Percentiles rank a stretch among this genome's conserved stretches.
phyloP scores from a whole-genome alignment of 192 early-diverging fungal species.

The Dissophora globulifera region DNA sequence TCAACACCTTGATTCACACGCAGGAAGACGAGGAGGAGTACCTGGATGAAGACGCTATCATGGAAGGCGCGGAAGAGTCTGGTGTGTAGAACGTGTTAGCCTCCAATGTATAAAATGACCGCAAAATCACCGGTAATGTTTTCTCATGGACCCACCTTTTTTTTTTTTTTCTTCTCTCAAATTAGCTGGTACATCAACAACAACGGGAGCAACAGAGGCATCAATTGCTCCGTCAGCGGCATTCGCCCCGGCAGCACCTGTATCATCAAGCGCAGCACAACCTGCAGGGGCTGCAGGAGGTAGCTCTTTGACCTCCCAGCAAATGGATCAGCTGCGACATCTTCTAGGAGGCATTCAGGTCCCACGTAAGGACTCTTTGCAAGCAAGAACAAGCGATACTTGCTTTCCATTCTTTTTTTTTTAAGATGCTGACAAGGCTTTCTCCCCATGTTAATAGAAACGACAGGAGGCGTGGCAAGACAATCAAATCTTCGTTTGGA shows the following conservation, averaged over 20 bases:
- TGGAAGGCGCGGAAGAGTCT: slow-evolving; percentile 30
- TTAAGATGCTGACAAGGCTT: no score
- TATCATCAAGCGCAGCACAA: not conserved
- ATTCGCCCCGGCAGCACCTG: slow-evolving; percentile 7
- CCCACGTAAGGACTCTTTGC: slow-evolving; percentile 54
- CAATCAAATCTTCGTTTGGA: slow-evolving; percentile 50
- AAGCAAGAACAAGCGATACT: no score
- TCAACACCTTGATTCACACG: slow-evolving; percentile 66
- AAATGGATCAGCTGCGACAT: slow-evolving; percentile 58
- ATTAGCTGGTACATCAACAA: not conserved
- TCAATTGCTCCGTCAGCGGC: slow-evolving; percentile 37
- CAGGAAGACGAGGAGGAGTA: slow-evolving; percentile 46
- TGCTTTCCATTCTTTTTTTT: no score
- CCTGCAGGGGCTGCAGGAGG: slow-evolving; percentile 4
- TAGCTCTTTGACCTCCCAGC: slow-evolving; percentile 46
- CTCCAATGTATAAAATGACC: no score
- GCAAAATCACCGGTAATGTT: no score
- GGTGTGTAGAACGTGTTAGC: no score
- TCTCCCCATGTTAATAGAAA: not conserved
- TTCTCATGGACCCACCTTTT: no score
- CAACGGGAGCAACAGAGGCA: slow-evolving; percentile 9
- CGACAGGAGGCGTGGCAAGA: not conserved
- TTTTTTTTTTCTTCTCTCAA: no score
- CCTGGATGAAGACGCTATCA: slow-evolving; percentile 38
- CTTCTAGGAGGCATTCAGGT: slow-evolving; percentile 57